Evolutionary conservation across 257 asterid genomes (phyloP).

Genomic region (Solanum etuberosum): DNA sequence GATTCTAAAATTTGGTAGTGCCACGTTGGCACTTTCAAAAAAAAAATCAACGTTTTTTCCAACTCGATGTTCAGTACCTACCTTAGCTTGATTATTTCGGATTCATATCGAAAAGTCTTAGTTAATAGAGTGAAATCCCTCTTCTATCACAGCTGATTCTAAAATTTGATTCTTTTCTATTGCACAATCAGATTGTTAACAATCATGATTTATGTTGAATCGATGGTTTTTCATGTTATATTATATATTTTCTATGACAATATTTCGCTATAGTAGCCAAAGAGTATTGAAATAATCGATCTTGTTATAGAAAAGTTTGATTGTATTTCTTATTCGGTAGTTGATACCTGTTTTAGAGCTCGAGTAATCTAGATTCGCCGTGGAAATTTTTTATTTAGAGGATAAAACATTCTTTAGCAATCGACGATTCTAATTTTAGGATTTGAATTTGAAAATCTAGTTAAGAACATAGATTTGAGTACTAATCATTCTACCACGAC

Average conservation of each 20-base stretch:
- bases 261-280: not conserved
- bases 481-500: no score
- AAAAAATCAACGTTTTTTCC: no score
- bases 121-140: no score
- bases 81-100: no score
- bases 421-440: not conserved
- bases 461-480: not conserved
- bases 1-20: no score
- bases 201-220: not conserved
- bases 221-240: not conserved
- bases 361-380: not conserved
- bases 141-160: no score
- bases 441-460: not conserved
- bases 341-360: not conserved
- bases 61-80: no score
- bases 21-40: no score
- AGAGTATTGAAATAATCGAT: not conserved
- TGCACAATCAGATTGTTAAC: not conserved
- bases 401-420: fast-evolving
- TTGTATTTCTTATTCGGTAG: not conserved
- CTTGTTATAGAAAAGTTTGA: not conserved
- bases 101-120: no score
- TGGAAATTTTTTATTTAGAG: no score
- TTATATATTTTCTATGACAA: not conserved
- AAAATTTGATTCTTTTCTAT: not conserved